Base-by-base conservation (phyloP, 345 rosid species). In the Nasturtium officinale region DNA sequence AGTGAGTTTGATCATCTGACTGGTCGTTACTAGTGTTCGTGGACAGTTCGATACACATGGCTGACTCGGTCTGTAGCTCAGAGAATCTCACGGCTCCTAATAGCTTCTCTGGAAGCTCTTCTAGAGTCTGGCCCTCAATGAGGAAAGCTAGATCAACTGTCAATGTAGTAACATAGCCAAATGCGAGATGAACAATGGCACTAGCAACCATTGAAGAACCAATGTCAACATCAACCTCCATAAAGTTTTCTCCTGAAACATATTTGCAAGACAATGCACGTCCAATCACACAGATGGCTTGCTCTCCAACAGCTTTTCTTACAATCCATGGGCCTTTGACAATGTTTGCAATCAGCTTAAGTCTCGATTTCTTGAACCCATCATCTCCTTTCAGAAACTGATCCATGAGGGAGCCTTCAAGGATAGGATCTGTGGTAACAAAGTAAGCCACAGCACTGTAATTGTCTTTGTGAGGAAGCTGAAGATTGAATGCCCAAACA, bases 251-350 rank as follows among this genome's bases (percentile, higher is more conserved):
- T 2, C 82, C 81, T 9, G 75, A 28, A 58, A 65, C 61, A 69
- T 87, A 88, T 73, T 85, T 88, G 78, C 97, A 89, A 46, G 85
- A 68, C 63, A 94, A 74, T 48, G 98, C 86, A 25, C 95, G 97
- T 45, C 98, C 98, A 20, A 94, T 88, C 45, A 95, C 71, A 69
- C 97, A 95, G 33, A 91, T 89, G 2, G 99, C 99, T 72, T 91
- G 99, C 85, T 95, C 97, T 46, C 97, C 99, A 64, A 91, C 99
- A 30, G 99, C 99, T 80, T 86, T 95, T 80, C 84, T 87, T 25
- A 95, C 97, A 3, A 91, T 89, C 99, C 99, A 95, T 7, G 99
- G 99, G 4, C 97, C 99, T 75, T 88, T 85, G 67, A 88, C 96
- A 28, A 95, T 86, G 90, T 91, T 95, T 35, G 97, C 99, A 45